These are phyloP conservation scores for Kodamaea fungicola DNA, from an alignment of 1,139 yeast genomes.

Conservation along the genomic window DNA sequence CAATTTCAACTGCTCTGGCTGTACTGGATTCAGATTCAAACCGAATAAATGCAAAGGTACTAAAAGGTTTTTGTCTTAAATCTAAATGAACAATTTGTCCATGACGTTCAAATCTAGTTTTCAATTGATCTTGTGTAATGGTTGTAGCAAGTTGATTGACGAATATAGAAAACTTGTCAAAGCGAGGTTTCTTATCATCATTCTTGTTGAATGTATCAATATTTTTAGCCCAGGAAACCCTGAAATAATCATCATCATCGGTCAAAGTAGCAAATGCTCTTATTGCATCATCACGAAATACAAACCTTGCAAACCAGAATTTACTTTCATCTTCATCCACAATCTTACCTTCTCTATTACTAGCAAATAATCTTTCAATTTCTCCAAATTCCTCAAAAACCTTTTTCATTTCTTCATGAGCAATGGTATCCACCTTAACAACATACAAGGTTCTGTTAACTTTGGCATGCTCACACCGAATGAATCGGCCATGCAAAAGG, in stretches of 20 bases:
- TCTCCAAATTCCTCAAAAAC: slow-evolving; percentile 61
- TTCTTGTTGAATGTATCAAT: slow-evolving; percentile 21
- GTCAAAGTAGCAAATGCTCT: slow-evolving; percentile 75
- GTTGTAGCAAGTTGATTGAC: slow-evolving; percentile 65
- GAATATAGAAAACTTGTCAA: slow-evolving; percentile 71
- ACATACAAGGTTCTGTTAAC: slow-evolving; percentile 81
- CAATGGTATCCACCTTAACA: slow-evolving; percentile 24
- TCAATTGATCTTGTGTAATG: slow-evolving; percentile 53
- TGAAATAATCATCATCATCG: slow-evolving; percentile 45
- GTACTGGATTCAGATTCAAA: slow-evolving; percentile 68
- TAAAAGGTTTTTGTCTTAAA: slow-evolving; percentile 47
- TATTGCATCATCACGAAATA: slow-evolving; percentile 86
- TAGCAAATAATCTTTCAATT: slow-evolving; percentile 62
- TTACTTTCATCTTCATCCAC: slow-evolving; percentile 7
- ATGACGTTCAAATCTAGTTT: slow-evolving; percentile 59
- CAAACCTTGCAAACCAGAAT: slow-evolving; percentile 79
- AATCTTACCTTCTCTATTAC: slow-evolving; percentile 33
- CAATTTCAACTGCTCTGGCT: slow-evolving; percentile 77
- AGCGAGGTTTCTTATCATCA: slow-evolving; percentile 18
- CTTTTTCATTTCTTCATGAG: slow-evolving; percentile 31
- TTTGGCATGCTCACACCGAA: slow-evolving; percentile 87
- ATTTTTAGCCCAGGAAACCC: slow-evolving; percentile 85
- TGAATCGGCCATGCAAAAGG: slow-evolving; percentile 64
- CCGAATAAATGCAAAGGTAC: slow-evolving; percentile 70
- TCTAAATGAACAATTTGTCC: slow-evolving; percentile 57